Evolutionary conservation across 805 yeast genomes (phyloP), one percentile per base, ranked within the genome.

Genomic region (Candida silvicultrix): DNA sequence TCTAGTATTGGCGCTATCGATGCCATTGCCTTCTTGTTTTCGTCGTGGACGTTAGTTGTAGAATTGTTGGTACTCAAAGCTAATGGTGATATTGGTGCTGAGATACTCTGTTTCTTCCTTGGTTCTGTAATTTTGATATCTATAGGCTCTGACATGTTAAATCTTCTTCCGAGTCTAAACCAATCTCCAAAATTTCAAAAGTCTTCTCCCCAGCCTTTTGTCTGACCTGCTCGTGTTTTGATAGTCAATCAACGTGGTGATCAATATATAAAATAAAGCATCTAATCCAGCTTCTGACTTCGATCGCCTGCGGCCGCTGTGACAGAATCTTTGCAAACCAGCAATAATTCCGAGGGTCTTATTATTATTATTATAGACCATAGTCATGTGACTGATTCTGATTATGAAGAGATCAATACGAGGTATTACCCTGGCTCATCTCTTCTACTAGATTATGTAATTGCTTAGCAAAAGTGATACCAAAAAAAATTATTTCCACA

Each of bases 1-100:
- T 83, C 89, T 37, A 86, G 63, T 59, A 85, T 83, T 2, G 95
- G 94, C 1, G 92, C 92, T 39, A 85, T 79, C 0, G 88, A 76
- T 11, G 87, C 90, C 71, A 85, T 81, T 12, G 92, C 92, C 51
- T 71, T 78, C 55, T 71, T 72, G 29, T 66, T 66, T 22, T 65
- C 62, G 42, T 53, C 60, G 16, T 49, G 49, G 20, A 46, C 45
- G n/a, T n/a, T 12, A 1, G 47, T 34, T 23, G 49, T 40, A 2
- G 58, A 46, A 40, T 40, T 49, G 36, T 45, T 44, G 11, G 41
- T 48, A 18, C 57, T 49, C 16, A 66, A 49, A 16, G 53, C 59
- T 34, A 65, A 47, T 2, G 70, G 70, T 2, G 69, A 64, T 47
- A 54, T 47, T 5, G 67, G 66, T 28, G 52, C 50, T 7, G 59